These are phyloP conservation scores for Sugiyamaella lignohabitans DNA, from an alignment of 805 yeast species.

Conservation along the genomic window DNA sequence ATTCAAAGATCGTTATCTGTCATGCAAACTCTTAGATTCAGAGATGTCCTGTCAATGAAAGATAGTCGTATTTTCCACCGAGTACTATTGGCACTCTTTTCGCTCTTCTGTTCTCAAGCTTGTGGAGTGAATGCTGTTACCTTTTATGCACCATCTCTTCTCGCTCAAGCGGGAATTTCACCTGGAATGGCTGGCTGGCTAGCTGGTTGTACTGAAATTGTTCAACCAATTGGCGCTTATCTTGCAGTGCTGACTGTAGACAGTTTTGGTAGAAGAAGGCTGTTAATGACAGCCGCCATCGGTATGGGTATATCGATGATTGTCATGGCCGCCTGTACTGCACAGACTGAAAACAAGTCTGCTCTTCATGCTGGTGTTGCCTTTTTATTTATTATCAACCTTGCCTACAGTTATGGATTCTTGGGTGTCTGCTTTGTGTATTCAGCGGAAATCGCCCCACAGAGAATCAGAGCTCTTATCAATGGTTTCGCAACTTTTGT, in stretches of 20 bases:
- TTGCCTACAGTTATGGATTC: constrained; percentile 3
- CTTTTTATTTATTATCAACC: constrained; percentile 5
- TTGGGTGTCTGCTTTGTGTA: constrained; percentile 12
- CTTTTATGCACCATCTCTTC: constrained; percentile 45
- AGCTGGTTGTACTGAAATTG: background rate
- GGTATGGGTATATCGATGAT: constrained; percentile 14
- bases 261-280: background rate
- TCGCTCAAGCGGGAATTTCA: constrained; percentile 42
- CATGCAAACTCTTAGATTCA: background rate
- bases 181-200: constrained; percentile 1
- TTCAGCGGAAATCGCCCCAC: constrained; percentile 23
- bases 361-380: constrained; percentile 27
- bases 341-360: constrained; percentile 14
- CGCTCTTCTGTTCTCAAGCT: constrained; percentile 2
- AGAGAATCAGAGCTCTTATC: constrained; percentile 37
- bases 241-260: background rate
- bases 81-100: background rate
- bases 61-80: constrained; percentile 4
- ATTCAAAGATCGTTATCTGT: constrained; percentile 2
- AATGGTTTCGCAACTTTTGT: constrained; percentile 25
- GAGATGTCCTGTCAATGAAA: background rate
- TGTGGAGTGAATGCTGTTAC: constrained; percentile 13
- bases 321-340: constrained; percentile 19
- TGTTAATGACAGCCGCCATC: background rate
- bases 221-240: background rate